Evolutionary conservation across 176 grass and related monocot species (phyloP), one percentile per base, ranked within the genome.

Genomic region (Phyllostachys edulis): DNA sequence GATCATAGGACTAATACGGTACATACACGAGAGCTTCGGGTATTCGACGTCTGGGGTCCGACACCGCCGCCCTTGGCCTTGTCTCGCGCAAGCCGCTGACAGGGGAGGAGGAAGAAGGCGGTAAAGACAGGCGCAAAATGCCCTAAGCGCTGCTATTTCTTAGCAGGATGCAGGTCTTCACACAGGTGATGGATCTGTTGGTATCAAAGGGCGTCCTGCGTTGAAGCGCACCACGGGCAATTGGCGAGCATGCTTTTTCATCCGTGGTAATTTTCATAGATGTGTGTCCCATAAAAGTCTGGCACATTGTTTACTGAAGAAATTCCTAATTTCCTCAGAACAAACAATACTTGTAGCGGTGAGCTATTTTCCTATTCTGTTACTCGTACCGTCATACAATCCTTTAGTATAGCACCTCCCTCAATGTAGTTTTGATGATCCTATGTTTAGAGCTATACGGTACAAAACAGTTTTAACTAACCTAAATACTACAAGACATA

Each of bases 171-270:
- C 17, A 6, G 45, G 47, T 46, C 36, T 71, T 40, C 86, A 80
- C 70, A 90, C 90, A 55, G 90, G 92, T 36, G 92, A 94, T 86
- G 90, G 90, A 55, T 92, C 89, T 37, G 74, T 90, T 45, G 87
- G 88, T 63, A 47, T 90, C 41, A 75, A 85, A 76, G 92, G 90
- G n/a, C 29, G 9, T 14, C 87, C 90, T 77, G 85, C 86, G 38
- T 55, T 63, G 45, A 92, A 89, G 87, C 39, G 32, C 7, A 29
- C n/a, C 66, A 92, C 92, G 9, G 92, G 92, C 55, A 86, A 92
- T 76, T 92, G 92, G 92, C 87, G 79, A 77, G 87, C 92, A 17
- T 93, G 88, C 51, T 74, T 64, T 42, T 92, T 87, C 84, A 94
- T 94, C 74, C 77, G 91, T 84, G 92, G 92, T 88, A 85, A 13